Evolutionary conservation across 345 rosid genomes (phyloP).

Genomic region (Erysimum cheiranthoides): DNA sequence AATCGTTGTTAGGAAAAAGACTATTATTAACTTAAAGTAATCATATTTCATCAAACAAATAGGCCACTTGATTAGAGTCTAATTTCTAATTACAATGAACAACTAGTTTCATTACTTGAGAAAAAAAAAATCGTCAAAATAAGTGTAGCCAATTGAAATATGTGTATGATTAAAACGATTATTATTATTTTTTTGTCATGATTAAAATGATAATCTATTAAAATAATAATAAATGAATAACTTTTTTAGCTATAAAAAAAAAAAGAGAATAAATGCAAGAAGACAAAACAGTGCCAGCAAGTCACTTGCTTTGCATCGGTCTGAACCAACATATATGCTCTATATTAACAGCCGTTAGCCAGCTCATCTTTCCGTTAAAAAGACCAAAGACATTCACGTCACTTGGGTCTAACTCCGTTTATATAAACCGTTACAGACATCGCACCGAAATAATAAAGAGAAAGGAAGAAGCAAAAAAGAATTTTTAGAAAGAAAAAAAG

Average conservation of each 20-base stretch:
- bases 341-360: conserved; percentile 57
- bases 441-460: conserved; percentile 25
- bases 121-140: not conserved
- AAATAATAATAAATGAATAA: not conserved
- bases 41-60: conserved; percentile 18
- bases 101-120: conserved; percentile 27
- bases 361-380: conserved; percentile 48
- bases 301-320: conserved; percentile 45
- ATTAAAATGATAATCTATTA: not conserved
- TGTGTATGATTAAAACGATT: not conserved
- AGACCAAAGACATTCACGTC: conserved; percentile 42
- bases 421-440: conserved; percentile 43
- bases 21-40: conserved; percentile 9
- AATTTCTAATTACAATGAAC: not conserved
- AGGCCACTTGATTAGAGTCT: conserved; percentile 27
- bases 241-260: not conserved
- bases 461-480: conserved; percentile 20
- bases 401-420: conserved; percentile 44
- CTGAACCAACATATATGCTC: conserved; percentile 48
- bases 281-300: conserved; percentile 59
- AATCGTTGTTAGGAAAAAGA: conserved; percentile 28
- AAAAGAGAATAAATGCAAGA: not conserved
- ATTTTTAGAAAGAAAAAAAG: conserved; percentile 34
- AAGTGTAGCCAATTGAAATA: conserved; percentile 19
- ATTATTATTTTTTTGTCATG: too few relatives aligned